Percentiles rank a stretch among this genome's conserved stretches.
Conservation (phyloP, 345 rosid genomes). For the Laguncularia racemosa region DNA sequence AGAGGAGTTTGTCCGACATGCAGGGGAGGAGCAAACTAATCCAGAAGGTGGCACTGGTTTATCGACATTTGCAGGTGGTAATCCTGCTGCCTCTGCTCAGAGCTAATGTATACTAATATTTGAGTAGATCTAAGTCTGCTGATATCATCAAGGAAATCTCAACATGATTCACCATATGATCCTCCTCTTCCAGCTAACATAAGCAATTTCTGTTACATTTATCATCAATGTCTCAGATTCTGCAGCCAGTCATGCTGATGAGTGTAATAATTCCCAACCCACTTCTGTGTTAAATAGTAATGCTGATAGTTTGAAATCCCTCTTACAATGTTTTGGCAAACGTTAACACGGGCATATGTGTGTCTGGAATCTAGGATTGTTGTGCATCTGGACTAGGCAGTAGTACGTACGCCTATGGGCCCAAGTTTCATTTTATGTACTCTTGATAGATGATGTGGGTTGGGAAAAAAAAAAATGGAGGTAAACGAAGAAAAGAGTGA, state of each 20-base stretch:
- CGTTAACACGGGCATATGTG: too few species aligned
- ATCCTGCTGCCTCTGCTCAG: slow-evolving; percentile 80
- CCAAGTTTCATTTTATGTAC: too few species aligned
- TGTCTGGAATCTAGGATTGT: too few species aligned
- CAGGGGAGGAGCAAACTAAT: slow-evolving; percentile 53
- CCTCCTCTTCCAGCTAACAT: background rate
- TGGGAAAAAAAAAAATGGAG: too few species aligned
- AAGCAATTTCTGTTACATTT: too few species aligned
- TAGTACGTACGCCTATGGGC: too few species aligned
- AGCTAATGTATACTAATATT: slow-evolving; percentile 25
- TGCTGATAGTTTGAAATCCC: background rate
- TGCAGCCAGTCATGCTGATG: too few species aligned
- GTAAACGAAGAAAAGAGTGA: too few species aligned
- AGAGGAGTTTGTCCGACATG: slow-evolving; percentile 88
- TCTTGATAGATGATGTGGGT: too few species aligned
- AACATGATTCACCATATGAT: slow-evolving; percentile 4
- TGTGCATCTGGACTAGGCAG: too few species aligned
- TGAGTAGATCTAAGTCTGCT: background rate
- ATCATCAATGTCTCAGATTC: too few species aligned
- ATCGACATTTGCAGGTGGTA: slow-evolving; percentile 36
- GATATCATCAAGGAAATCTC: slow-evolving; percentile 5
- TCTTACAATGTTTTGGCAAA: too few species aligned
- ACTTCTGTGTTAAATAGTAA: slow-evolving; percentile 9
- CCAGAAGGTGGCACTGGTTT: slow-evolving; percentile 43
- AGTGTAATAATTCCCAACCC: background rate